A percentile compares a stretch with the other conserved stretches of the same genome.
Evolutionary conservation across 208 protist species (phyloP).

Genomic region (Leishmania tropica): DNA sequence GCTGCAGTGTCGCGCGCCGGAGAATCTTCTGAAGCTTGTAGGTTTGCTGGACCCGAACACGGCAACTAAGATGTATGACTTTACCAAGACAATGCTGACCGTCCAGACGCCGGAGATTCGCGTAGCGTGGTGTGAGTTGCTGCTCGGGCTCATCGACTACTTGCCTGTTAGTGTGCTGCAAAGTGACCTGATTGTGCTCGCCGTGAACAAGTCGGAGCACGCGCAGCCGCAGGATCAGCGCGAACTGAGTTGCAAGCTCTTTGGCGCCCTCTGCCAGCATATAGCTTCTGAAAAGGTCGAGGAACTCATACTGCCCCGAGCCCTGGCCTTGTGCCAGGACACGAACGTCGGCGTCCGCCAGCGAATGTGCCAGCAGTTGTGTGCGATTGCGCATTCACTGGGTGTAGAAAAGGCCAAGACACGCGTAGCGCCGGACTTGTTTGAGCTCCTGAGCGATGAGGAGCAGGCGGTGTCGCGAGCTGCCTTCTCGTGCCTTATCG

Average conservation of each 20-base stretch:
- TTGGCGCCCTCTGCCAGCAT: slow-evolving; percentile 73
- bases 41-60: slow-evolving; percentile 60
- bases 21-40: slow-evolving; percentile 56
- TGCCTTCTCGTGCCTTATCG: slow-evolving; percentile 89
- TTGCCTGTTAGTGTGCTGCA: slow-evolving; percentile 64
- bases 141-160: slow-evolving; percentile 66
- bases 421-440: slow-evolving; percentile 78
- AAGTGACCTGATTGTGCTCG: slow-evolving; percentile 66
- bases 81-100: slow-evolving; percentile 88
- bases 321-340: slow-evolving; percentile 89
- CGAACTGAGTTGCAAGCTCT: slow-evolving; percentile 85
- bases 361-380: slow-evolving; percentile 86
- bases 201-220: slow-evolving; percentile 85
- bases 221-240: slow-evolving; percentile 88
- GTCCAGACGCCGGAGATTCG: slow-evolving; percentile 81
- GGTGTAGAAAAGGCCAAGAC: slow-evolving; percentile 80
- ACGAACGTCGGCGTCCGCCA: slow-evolving; percentile 87
- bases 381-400: slow-evolving; percentile 73
- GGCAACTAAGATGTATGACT: slow-evolving; percentile 68
- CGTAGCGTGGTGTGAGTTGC: slow-evolving; percentile 77
- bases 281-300: slow-evolving; percentile 60
- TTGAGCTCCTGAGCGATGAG: slow-evolving; percentile 92
- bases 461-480: slow-evolving; percentile 81
- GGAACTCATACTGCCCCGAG: slow-evolving; percentile 67
- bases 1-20: slow-evolving; percentile 83